Evolutionary conservation across 2,329 filamentous ascomycete genomes (phyloP).

Genomic region (Aspergillus piperis): DNA sequence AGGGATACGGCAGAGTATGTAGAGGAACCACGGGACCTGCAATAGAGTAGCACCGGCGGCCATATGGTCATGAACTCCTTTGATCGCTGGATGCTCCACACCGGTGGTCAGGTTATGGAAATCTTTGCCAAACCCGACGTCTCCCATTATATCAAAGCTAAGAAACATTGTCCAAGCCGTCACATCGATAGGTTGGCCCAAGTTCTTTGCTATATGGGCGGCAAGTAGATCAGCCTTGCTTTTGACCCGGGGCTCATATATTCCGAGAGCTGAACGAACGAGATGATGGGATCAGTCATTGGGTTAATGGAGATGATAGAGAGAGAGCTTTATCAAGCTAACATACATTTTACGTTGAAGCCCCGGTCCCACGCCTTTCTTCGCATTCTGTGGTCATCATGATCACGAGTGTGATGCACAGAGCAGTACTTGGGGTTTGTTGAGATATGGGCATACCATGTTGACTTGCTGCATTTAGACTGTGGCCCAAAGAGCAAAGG

Average conservation of each 20-base stretch:
- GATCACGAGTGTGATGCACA: slow-evolving; percentile 25
- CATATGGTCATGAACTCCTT: slow-evolving; percentile 20
- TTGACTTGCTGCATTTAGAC: slow-evolving; percentile 23
- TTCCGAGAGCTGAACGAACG: slow-evolving; percentile 1
- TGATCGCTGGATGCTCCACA: slow-evolving; percentile 21
- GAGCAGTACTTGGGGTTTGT: slow-evolving; percentile 12
- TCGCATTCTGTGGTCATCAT: slow-evolving; percentile 16
- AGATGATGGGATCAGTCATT: neutral
- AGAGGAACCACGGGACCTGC: slow-evolving; percentile 26
- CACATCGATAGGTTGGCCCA: neutral
- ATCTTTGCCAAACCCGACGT: slow-evolving; percentile 39
- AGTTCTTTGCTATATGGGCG: neutral
- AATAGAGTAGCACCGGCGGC: slow-evolving; percentile 20
- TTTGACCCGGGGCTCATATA: slow-evolving; percentile 13
- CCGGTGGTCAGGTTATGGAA: slow-evolving; percentile 37
- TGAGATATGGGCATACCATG: slow-evolving; percentile 17
- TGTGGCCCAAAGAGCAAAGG: slow-evolving; percentile 1
- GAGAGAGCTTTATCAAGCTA: neutral
- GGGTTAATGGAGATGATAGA: neutral
- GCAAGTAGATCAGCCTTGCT: slow-evolving; percentile 25
- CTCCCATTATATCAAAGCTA: slow-evolving; percentile 38
- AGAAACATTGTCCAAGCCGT: slow-evolving; percentile 6
- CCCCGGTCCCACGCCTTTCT: slow-evolving; percentile 35
- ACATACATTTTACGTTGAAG: slow-evolving; percentile 31
- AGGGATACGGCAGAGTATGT: neutral